Conservation (phyloP, 257 asterid genomes). For the Przewalskia tangutica region DNA sequence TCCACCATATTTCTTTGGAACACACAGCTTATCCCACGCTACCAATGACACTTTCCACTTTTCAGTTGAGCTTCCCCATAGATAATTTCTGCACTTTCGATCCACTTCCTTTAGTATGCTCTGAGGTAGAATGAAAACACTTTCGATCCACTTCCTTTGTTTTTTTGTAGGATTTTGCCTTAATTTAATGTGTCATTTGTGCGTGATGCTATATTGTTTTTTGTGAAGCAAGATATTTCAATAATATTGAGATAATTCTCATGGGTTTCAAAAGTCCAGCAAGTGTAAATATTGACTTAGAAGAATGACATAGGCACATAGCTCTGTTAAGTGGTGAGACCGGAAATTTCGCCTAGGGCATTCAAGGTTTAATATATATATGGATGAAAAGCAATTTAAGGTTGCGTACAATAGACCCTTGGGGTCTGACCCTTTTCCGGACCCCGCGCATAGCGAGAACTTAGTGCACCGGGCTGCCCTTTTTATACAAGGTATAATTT, state of each 20-base stretch:
- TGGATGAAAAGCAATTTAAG: background rate
- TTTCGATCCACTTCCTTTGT: background rate
- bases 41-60: background rate
- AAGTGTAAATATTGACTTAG: background rate
- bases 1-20: background rate
- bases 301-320: background rate
- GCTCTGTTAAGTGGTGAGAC: background rate
- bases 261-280: background rate
- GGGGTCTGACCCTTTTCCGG: no score
- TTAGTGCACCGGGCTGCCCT: no score
- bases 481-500: background rate
- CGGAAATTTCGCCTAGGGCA: rapidly evolving
- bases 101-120: background rate
- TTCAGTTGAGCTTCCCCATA: background rate
- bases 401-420: no score
- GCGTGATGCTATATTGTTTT: background rate
- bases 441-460: no score
- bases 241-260: no score
- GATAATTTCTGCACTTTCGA: background rate
- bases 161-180: background rate
- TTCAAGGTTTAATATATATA: background rate
- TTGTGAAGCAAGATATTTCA: no score
- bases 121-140: no score
- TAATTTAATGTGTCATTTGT: background rate
- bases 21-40: background rate